Evolutionary conservation across 495 filamentous ascomycete genomes (phyloP).

Genomic region (Penicillium taxi): DNA sequence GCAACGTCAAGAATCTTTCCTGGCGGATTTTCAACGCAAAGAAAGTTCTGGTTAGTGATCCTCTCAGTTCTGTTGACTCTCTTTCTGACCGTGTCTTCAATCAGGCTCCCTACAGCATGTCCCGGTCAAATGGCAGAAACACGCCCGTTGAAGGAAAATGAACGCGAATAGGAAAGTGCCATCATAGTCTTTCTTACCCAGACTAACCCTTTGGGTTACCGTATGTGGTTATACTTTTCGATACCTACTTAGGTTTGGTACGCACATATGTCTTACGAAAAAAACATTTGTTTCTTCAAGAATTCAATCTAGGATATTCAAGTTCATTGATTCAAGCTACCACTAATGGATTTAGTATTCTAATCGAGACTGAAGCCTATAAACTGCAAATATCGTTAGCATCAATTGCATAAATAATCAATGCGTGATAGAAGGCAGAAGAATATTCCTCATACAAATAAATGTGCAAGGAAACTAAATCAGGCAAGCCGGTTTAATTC

Average conservation of each 20-base stretch:
- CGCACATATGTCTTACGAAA: slow-evolving; percentile 5
- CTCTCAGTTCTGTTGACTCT: background rate
- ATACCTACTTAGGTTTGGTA: slow-evolving; percentile 12
- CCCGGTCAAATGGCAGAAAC: slow-evolving; percentile 33
- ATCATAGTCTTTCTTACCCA: slow-evolving; percentile 3
- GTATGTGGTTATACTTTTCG: no score
- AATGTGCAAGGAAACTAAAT: slow-evolving; percentile 25
- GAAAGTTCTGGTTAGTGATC: slow-evolving; percentile 72
- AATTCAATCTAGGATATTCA: background rate
- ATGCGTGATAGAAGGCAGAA: slow-evolving; percentile 1
- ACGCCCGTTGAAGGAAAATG: slow-evolving; percentile 34
- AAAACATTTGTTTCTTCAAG: slow-evolving; percentile 4
- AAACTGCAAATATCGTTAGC: slow-evolving; percentile 14
- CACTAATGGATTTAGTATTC: background rate
- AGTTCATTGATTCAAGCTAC: background rate
- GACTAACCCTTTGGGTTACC: background rate
- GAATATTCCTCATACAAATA: slow-evolving; percentile 6
- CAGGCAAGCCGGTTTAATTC: slow-evolving; percentile 62
- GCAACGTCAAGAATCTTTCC: slow-evolving; percentile 80
- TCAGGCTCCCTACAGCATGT: slow-evolving; percentile 44
- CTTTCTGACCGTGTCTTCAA: slow-evolving; percentile 2
- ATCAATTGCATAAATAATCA: slow-evolving; percentile 5
- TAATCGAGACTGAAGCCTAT: background rate
- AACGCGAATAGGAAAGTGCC: no score
- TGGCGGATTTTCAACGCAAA: slow-evolving; percentile 96